Conservation (phyloP, 2,329 filamentous ascomycete species). For the Macrophomina pseudophaseolina region DNA sequence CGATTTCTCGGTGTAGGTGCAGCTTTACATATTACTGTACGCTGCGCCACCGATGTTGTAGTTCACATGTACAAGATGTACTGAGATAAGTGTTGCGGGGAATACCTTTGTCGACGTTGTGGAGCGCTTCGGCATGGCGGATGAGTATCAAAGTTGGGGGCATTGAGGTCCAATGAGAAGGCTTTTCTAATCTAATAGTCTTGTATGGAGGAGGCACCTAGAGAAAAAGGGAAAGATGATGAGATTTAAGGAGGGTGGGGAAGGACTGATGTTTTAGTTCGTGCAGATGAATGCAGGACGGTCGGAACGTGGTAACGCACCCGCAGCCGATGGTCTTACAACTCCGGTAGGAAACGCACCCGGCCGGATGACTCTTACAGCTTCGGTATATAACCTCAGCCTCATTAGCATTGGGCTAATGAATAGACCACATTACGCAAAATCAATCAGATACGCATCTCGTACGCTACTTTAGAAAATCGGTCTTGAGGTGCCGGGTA, state of each 20-base stretch:
- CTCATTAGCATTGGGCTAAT: too few species aligned
- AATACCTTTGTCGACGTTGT: constrained; percentile 46
- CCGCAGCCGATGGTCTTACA: background rate
- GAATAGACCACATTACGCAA: too few species aligned
- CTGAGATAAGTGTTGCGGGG: constrained; percentile 5
- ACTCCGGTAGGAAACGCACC: background rate
- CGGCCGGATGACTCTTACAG: too few species aligned
- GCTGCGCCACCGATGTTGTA: background rate
- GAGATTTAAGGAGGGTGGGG: background rate
- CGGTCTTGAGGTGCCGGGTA: background rate
- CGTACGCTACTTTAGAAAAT: background rate
- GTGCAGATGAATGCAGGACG: constrained; percentile 3
- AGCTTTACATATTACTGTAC: constrained; percentile 5
- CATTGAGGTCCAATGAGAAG: constrained; percentile 35
- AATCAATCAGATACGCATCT: too few species aligned
- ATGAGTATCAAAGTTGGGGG: constrained; percentile 53
- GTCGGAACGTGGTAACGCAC: background rate
- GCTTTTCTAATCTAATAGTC: background rate
- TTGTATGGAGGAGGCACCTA: background rate
- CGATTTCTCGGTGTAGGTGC: background rate
- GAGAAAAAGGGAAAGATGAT: background rate
- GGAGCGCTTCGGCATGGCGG: constrained; percentile 52
- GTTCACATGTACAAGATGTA: background rate
- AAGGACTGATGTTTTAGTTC: background rate
- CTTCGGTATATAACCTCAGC: background rate